These are phyloP conservation scores for Castanopsis chinensis DNA, from an alignment of 306 rosid genomes.

Conservation along the genomic window DNA sequence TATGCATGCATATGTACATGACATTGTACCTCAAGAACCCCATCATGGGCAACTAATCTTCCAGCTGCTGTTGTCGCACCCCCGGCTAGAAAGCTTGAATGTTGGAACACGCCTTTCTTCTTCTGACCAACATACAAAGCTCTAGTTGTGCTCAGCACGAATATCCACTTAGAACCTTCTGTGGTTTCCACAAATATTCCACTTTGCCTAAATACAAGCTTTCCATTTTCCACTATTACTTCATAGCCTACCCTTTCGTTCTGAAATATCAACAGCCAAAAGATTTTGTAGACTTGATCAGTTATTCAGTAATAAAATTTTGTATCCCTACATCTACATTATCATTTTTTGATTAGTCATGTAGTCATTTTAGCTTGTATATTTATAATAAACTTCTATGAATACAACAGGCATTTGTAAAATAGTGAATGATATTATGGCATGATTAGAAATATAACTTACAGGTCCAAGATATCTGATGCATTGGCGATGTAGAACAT, in stretches of 20 bases:
- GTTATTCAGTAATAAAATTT: background rate
- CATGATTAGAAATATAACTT: slow-evolving; percentile 21
- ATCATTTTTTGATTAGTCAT: background rate
- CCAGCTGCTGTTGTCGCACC: slow-evolving; percentile 96
- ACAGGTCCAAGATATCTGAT: slow-evolving; percentile 90
- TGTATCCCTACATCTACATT: too few relatives aligned
- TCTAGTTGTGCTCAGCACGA: slow-evolving; percentile 85
- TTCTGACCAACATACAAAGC: slow-evolving; percentile 76
- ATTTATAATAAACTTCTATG: background rate
- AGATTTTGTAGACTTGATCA: background rate
- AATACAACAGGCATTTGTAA: background rate
- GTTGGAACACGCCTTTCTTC: slow-evolving; percentile 81
- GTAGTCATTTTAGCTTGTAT: too few relatives aligned
- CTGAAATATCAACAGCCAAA: slow-evolving; percentile 38
- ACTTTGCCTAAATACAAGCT: slow-evolving; percentile 40
- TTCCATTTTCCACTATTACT: slow-evolving; percentile 72
- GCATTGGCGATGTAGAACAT: slow-evolving; percentile 69
- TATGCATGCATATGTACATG: too few relatives aligned
- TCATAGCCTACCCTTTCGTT: slow-evolving; percentile 75
- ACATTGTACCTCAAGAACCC: slow-evolving; percentile 58
- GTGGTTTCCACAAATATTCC: slow-evolving; percentile 51
- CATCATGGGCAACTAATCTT: slow-evolving; percentile 70
- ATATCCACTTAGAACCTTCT: slow-evolving; percentile 82
- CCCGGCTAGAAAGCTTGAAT: slow-evolving; percentile 86
- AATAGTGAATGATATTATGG: background rate